These are phyloP conservation scores for Aspergillus awamori DNA, from an alignment of 2,329 filamentous ascomycete genomes.

Conservation along the genomic window DNA sequence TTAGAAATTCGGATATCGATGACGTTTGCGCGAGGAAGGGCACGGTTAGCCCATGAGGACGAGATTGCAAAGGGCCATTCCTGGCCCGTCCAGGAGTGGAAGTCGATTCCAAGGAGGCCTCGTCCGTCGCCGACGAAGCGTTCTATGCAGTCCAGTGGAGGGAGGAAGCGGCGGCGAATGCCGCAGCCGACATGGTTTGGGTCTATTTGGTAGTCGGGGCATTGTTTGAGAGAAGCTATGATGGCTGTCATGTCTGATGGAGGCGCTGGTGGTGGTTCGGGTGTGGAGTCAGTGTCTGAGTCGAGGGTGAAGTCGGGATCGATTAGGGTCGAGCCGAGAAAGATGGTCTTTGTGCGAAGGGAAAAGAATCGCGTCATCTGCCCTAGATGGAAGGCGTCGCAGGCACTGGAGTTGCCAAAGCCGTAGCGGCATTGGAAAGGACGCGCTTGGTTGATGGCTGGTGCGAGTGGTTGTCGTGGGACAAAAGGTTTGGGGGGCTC, in stretches of 20 bases:
- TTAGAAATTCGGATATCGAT: constrained; percentile 32
- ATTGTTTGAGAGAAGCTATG: constrained; percentile 43
- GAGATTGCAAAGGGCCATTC: constrained; percentile 18
- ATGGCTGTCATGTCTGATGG: constrained; percentile 37
- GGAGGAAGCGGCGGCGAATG: constrained; percentile 43
- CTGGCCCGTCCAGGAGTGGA: constrained; percentile 13
- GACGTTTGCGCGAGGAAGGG: constrained; percentile 20
- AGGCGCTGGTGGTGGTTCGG: constrained; percentile 13
- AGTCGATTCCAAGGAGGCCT: constrained; percentile 35
- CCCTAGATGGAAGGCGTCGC: constrained; percentile 49
- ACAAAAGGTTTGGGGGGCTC: constrained; percentile 20
- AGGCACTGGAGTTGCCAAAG: constrained; percentile 46
- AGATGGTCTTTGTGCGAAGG: constrained; percentile 44
- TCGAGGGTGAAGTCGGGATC: constrained; percentile 34
- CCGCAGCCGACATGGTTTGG: constrained; percentile 46
- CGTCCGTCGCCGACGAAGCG: constrained; percentile 37
- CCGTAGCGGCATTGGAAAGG: constrained; percentile 46
- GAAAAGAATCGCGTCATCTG: constrained; percentile 49
- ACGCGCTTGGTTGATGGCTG: constrained; percentile 26
- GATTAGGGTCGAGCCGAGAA: constrained; percentile 45
- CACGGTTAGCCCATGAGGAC: constrained; percentile 27
- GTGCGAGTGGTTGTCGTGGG: constrained; percentile 13
- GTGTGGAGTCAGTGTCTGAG: neutral
- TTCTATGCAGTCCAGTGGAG: constrained; percentile 43
- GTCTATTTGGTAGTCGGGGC: constrained; percentile 49